phyloP scores from a whole-genome alignment of 2,329 filamentous ascomycete species.

The Venturia aucupariae region DNA sequence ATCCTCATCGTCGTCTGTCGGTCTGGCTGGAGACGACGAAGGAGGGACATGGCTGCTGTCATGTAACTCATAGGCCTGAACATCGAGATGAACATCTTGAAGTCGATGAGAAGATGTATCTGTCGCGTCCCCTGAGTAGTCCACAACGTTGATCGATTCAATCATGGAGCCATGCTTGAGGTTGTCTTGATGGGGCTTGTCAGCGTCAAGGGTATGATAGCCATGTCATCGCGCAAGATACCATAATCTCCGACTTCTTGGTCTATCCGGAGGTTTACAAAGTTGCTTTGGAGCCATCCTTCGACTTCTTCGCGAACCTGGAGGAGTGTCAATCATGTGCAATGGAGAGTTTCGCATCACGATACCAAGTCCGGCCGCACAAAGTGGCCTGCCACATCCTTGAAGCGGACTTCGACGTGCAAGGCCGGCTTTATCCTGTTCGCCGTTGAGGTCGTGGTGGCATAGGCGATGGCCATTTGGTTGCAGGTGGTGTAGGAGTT shows the following conservation, averaged over 20 bases:
- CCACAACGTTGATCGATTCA: constrained; percentile 29
- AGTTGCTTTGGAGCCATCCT: constrained; percentile 29
- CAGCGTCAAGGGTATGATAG: not conserved
- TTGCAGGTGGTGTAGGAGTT: too few species aligned
- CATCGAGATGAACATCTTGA: constrained; percentile 30
- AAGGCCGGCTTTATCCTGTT: constrained; percentile 19
- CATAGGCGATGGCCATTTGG: not conserved
- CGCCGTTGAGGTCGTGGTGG: not conserved
- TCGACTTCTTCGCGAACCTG: constrained; percentile 30
- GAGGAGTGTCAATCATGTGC: not conserved
- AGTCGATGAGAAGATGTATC: constrained; percentile 22
- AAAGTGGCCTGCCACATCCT: constrained; percentile 17
- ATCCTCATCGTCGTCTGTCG: constrained; percentile 17
- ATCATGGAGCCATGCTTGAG: constrained; percentile 23
- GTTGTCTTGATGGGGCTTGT: constrained; percentile 18
- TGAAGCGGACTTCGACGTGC: constrained; percentile 32
- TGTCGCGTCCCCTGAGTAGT: constrained; percentile 26
- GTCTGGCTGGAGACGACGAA: constrained; percentile 17
- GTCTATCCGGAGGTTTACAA: constrained; percentile 26
- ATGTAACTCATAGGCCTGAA: constrained; percentile 34
- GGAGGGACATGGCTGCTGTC: constrained; percentile 19
- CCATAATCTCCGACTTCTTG: constrained; percentile 26
- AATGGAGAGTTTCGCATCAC: constrained; percentile 19
- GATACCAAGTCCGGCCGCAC: constrained; percentile 20
- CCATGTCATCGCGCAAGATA: constrained; percentile 15